These are phyloP conservation scores for Straminergon stramineum DNA, from an alignment of 225 moss, liverwort and hornwort genomes.

Conservation along the genomic window DNA sequence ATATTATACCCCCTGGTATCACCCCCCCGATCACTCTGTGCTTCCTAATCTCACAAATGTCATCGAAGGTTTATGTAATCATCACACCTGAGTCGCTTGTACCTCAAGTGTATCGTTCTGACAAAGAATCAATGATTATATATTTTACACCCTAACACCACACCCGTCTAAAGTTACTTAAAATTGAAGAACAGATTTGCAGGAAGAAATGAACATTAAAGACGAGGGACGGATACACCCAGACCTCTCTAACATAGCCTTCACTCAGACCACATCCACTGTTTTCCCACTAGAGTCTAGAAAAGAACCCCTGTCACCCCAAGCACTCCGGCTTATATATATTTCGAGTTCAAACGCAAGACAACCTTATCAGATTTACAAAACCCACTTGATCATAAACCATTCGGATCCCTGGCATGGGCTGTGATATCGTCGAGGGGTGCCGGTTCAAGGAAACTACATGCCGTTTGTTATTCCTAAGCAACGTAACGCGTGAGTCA, in stretches of 20 bases:
- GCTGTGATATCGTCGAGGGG: neutral
- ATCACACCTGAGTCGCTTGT: neutral
- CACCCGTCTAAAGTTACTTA: neutral
- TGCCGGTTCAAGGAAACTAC: neutral
- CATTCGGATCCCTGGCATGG: neutral
- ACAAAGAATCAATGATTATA: neutral
- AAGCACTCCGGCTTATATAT: too few species aligned
- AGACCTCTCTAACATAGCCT: neutral
- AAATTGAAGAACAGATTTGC: neutral
- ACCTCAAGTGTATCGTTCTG: neutral
- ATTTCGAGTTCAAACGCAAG: too few species aligned
- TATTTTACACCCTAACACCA: neutral
- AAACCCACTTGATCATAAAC: neutral
- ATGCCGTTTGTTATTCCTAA: too few species aligned
- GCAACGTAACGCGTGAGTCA: neutral
- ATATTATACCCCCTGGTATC: too few species aligned
- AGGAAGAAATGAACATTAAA: neutral
- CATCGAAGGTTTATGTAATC: neutral
- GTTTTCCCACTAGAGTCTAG: neutral
- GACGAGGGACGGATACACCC: neutral
- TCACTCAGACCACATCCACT: neutral
- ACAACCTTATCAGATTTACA: too few species aligned
- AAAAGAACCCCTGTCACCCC: too few species aligned
- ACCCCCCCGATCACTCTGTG: too few species aligned
- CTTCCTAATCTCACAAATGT: neutral